Base-by-base conservation (phyloP, 2,329 filamentous ascomycete genomes). In the Fusarium penzigii region DNA sequence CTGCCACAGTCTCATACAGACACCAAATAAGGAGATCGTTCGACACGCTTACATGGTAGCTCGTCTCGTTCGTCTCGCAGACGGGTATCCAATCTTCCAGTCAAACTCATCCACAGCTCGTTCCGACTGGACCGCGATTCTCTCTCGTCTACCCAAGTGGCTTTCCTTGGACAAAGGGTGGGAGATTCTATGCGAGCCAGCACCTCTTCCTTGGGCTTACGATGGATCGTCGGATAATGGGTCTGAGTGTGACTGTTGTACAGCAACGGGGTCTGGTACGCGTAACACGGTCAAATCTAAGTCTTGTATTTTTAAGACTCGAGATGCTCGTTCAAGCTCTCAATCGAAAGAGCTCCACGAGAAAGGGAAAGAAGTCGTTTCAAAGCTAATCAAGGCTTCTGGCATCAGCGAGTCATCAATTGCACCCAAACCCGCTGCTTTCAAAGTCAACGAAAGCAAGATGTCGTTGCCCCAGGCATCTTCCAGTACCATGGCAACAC, bases 31-130 rank as follows among this genome's bases (percentile, higher is more conserved):
- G 62, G 90, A 94, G 68, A 81, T 92, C 34, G 82, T 86, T 45
- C 88, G 90, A 36, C 89, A 94, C 67, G 89, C 89, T 0, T 81
- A 91, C 74, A 94, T 92, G 81, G 90, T 88, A 5, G 88, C 90
- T 14, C 85, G 90, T 6, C 78, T 94, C 2, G 80, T 84, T 5
- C 82, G 89, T 17, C 79, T 94, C 20, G 85, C 84, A 44, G 88
- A 94, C 63, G 90, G 89, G 5, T 92, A 90, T 62, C 90, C 90
- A 0, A 82, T 93, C 44, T 93, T 95, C 66, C 85, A 92, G 57
- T 79, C 85, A 1, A 85, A 86, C 20, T 79, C 87, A 45, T 88
- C 84, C 4, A 85, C 88, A 1, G 85, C 88, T 2, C 84, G 89
- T 46, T 82, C 86, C 3, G 90, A 95, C 70, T 95, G 90, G 90